Percentiles rank a stretch among this genome's conserved stretches.
Conservation (phyloP, 2,329 filamentous ascomycete genomes). For the Paecilomyces fulvus region DNA sequence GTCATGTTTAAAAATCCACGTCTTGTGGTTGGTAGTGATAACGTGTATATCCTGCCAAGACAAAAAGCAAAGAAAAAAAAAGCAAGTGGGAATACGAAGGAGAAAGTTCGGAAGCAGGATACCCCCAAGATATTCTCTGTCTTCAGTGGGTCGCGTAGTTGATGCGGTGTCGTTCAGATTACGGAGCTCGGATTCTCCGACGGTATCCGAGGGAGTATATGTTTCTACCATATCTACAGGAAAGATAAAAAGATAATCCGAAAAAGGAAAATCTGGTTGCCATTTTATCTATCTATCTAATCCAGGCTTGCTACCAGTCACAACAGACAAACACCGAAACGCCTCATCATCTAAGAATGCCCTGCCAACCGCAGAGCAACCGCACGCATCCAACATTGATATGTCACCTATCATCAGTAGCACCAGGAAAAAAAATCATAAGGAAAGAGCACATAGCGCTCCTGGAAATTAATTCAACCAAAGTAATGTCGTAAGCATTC, state of each 20-base stretch:
- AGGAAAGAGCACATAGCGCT: conserved; percentile 8
- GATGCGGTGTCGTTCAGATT: background rate
- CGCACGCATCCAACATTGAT: background rate
- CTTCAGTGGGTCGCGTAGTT: background rate
- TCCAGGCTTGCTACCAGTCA: background rate
- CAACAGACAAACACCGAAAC: background rate
- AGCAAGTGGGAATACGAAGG: conserved; percentile 1
- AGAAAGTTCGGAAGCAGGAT: background rate
- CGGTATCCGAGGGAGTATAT: background rate
- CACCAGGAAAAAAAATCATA: conserved; percentile 1
- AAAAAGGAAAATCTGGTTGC: background rate
- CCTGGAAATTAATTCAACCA: conserved; percentile 17
- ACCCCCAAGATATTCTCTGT: background rate
- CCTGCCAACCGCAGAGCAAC: background rate
- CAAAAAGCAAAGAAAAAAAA: conserved; percentile 1
- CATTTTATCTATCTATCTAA: background rate
- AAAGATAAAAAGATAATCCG: background rate
- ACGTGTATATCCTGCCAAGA: background rate
- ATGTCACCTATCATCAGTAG: background rate
- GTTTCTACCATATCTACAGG: background rate
- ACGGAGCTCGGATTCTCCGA: background rate
- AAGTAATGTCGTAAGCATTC: conserved; percentile 71
- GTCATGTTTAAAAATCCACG: conserved; percentile 10
- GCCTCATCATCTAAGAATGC: background rate
- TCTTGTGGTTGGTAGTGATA: background rate